Evolutionary conservation across 148 eudicot species (phyloP).

Genomic region (Diospyros kaki): DNA sequence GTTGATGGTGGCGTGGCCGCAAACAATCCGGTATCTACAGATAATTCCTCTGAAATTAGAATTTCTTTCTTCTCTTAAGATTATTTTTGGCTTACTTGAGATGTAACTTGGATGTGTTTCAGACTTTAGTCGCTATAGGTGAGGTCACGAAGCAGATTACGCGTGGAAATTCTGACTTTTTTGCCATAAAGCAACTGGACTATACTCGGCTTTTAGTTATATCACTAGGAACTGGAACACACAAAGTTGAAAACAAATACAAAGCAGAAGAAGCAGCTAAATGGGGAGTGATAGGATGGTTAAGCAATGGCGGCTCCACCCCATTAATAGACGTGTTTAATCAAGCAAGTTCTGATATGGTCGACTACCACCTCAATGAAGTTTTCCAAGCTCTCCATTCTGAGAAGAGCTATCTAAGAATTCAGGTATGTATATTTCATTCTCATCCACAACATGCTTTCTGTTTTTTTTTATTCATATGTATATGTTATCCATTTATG

Average conservation of each 20-base stretch:
- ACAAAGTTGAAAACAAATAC: slow-evolving; percentile 4
- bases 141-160: slow-evolving; percentile 12
- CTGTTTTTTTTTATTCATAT: too few species aligned
- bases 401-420: slow-evolving; percentile 15
- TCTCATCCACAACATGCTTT: too few species aligned
- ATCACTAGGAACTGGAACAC: slow-evolving; percentile 20
- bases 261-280: slow-evolving; percentile 12
- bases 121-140: slow-evolving; percentile 17
- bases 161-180: slow-evolving; percentile 4
- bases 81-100: too few species aligned
- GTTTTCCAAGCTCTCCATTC: slow-evolving; percentile 20
- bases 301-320: slow-evolving; percentile 1
- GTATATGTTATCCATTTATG: too few species aligned
- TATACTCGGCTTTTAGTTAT: slow-evolving; percentile 13
- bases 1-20: slow-evolving; percentile 34
- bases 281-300: slow-evolving; percentile 22
- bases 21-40: slow-evolving; percentile 25
- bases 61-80: background rate
- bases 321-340: slow-evolving; percentile 17
- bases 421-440: slow-evolving; percentile 13
- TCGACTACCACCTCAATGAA: slow-evolving; percentile 10
- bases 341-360: slow-evolving; percentile 22
- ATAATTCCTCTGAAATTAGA: background rate
- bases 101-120: background rate
- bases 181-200: slow-evolving; percentile 14